phyloP scores from a whole-genome alignment of 225 moss, liverwort and hornwort genomes.

The Pleurozium schreberi region DNA sequence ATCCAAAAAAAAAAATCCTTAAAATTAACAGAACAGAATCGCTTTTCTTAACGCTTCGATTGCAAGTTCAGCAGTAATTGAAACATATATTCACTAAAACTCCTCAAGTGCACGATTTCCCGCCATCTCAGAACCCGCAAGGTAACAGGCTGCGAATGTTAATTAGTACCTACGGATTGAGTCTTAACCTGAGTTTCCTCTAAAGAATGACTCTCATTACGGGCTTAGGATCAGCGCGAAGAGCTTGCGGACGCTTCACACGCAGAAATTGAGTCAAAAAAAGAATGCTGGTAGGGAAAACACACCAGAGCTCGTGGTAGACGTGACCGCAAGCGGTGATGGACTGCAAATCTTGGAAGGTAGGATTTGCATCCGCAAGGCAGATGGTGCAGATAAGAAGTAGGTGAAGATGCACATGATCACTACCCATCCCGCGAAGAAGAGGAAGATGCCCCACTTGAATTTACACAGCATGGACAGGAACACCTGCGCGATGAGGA shows the following conservation, averaged over 20 bases:
- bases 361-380: constrained; percentile 50
- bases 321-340: constrained; percentile 68
- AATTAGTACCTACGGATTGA: not conserved
- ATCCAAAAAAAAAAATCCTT: not conserved
- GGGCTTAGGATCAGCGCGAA: not conserved
- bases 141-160: not conserved
- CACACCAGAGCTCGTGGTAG: constrained; percentile 64
- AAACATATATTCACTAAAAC: not conserved
- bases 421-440: constrained; percentile 52
- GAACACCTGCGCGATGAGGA: constrained; percentile 43
- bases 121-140: not conserved
- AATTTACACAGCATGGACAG: constrained; percentile 36
- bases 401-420: constrained; percentile 28
- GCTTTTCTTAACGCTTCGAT: too few relatives aligned
- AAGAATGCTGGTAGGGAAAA: not conserved
- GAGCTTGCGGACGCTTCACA: not conserved
- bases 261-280: not conserved
- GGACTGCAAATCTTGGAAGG: constrained; percentile 44
- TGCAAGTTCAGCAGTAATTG: not conserved
- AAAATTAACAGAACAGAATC: not conserved
- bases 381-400: constrained; percentile 70
- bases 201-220: not conserved
- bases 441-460: constrained; percentile 56
- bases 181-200: not conserved
- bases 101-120: not conserved